A percentile compares a stretch with the other conserved stretches of the same genome.
These are phyloP conservation scores for Lignosus rhinocerotis DNA, from an alignment of 1,284 basidiomycete genomes.

Conservation along the genomic window DNA sequence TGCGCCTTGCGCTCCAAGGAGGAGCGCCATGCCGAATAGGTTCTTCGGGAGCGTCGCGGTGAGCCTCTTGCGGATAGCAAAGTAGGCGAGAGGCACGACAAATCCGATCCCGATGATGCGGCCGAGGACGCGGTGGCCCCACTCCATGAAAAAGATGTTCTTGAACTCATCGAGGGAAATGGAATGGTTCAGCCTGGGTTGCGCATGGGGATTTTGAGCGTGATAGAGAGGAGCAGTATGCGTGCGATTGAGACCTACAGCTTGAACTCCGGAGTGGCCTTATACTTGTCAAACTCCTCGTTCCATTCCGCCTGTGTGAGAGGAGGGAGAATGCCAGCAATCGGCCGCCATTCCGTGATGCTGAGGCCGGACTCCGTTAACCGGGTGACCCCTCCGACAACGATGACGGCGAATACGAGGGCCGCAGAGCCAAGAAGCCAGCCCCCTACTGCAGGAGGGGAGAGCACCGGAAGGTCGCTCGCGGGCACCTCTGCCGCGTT, in stretches of 20 bases:
- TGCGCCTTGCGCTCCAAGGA: slow-evolving; percentile 89
- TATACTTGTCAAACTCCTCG: slow-evolving; percentile 94
- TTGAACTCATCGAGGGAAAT: slow-evolving; percentile 93
- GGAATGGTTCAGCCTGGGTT: slow-evolving; percentile 78
- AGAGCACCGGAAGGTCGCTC: slow-evolving; percentile 55
- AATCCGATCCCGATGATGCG: slow-evolving; percentile 86
- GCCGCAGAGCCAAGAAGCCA: slow-evolving; percentile 87
- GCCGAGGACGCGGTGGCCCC: slow-evolving; percentile 93
- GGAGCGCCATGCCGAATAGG: slow-evolving; percentile 70
- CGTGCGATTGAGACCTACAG: slow-evolving; percentile 58
- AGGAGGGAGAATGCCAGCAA: slow-evolving; percentile 89
- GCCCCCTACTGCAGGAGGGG: slow-evolving; percentile 73
- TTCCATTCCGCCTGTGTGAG: slow-evolving; percentile 80
- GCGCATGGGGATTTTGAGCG: neutral
- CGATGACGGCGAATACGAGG: slow-evolving; percentile 89
- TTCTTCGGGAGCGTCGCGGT: slow-evolving; percentile 61
- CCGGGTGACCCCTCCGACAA: slow-evolving; percentile 95
- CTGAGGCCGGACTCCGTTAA: slow-evolving; percentile 97
- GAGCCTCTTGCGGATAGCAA: slow-evolving; percentile 69
- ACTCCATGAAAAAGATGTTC: slow-evolving; percentile 98
- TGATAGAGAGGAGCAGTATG: neutral
- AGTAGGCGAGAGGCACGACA: slow-evolving; percentile 80
- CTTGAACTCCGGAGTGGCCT: slow-evolving; percentile 92
- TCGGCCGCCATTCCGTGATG: slow-evolving; percentile 97
- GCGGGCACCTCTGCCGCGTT: slow-evolving; percentile 33